phyloP scores from a whole-genome alignment of 306 rosid species.

The Quercus variabilis region DNA sequence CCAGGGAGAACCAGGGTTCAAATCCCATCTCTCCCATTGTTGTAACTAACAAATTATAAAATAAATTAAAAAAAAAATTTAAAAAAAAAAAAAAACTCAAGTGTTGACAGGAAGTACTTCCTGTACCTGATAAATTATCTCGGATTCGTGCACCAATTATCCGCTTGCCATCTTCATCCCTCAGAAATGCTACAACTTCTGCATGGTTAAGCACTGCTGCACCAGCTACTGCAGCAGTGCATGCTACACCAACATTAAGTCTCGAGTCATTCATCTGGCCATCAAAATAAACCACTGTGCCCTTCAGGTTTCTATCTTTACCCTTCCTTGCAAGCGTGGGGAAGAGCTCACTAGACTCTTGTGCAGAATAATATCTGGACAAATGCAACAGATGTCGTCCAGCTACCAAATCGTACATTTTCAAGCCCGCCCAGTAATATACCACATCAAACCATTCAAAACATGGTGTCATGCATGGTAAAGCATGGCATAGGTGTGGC shows the following conservation, averaged over 20 bases:
- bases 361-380: constrained; percentile 87
- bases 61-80: too few relatives aligned
- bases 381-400: constrained; percentile 77
- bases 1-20: too few relatives aligned
- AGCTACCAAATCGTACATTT: constrained; percentile 94
- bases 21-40: too few relatives aligned
- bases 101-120: background rate
- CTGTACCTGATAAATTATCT: constrained; percentile 77
- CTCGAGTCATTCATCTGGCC: constrained; percentile 99
- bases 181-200: constrained; percentile 75
- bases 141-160: constrained; percentile 83
- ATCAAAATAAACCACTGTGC: constrained; percentile 95
- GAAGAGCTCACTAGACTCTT: constrained; percentile 85
- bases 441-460: constrained; percentile 89
- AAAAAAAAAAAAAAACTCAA: background rate
- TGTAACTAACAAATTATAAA: too few relatives aligned
- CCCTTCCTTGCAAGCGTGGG: constrained; percentile 87
- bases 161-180: constrained; percentile 66
- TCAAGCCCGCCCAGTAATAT: constrained; percentile 92
- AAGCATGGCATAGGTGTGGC: constrained; percentile 94
- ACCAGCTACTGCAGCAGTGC: constrained; percentile 95
- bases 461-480: constrained; percentile 99
- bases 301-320: constrained; percentile 61
- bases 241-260: constrained; percentile 89
- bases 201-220: constrained; percentile 99